Evolutionary conservation across 1,139 yeast species (phyloP).

Genomic region (Candida sp.): DNA sequence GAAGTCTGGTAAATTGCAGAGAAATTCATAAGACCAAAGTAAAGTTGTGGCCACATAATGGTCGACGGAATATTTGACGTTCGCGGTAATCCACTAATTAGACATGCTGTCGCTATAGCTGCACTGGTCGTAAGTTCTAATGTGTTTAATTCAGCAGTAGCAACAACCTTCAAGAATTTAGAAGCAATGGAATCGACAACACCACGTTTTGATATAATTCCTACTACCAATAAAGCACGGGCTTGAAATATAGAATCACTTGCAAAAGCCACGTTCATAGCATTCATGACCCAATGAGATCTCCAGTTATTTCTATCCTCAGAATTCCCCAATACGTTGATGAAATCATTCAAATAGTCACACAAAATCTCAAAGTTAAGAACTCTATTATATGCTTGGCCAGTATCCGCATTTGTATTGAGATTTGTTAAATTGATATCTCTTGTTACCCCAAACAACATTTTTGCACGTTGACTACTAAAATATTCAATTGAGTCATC

Average conservation of each 20-base stretch:
- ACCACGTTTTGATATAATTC: conserved; percentile 64
- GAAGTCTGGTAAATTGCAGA: conserved; percentile 54
- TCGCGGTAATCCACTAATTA: conserved; percentile 60
- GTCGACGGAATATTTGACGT: conserved; percentile 53
- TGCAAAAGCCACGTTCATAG: conserved; percentile 63
- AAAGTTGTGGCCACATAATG: conserved; percentile 62
- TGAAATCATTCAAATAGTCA: conserved; percentile 54
- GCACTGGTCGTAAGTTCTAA: conserved; percentile 35
- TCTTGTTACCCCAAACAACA: conserved; percentile 77
- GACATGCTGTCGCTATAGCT: conserved; percentile 52
- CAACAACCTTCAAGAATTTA: conserved; percentile 32
- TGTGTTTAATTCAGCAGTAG: conserved; percentile 17
- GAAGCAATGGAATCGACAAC: conserved; percentile 60
- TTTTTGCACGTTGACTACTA: conserved; percentile 69
- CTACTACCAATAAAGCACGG: conserved; percentile 69
- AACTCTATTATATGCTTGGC: conserved; percentile 46
- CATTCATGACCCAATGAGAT: conserved; percentile 66
- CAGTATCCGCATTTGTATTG: conserved; percentile 17
- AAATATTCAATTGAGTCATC: conserved; percentile 55
- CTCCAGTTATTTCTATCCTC: conserved; percentile 59
- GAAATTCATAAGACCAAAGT: conserved; percentile 33
- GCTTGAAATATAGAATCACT: conserved; percentile 63
- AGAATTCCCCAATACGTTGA: conserved; percentile 47
- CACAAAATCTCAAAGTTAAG: conserved; percentile 64
- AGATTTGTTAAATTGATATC: conserved; percentile 40